A percentile compares a stretch with the other conserved stretches of the same genome.
Evolutionary conservation across 1,284 basidiomycete genomes (phyloP).

Genomic region (Porodaedalea pini): DNA sequence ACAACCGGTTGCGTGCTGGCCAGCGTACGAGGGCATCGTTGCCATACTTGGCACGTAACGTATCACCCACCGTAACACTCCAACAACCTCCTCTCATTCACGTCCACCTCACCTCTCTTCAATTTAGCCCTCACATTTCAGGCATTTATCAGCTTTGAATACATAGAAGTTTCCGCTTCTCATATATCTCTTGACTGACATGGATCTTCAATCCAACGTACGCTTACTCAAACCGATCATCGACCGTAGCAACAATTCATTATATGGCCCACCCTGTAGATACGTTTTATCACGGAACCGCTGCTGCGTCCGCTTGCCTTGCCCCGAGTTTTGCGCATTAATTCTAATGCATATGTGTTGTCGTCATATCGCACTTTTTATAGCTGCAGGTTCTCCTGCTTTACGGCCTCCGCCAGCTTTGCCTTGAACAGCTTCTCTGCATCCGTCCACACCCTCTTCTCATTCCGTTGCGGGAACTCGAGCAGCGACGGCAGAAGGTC

Average conservation of each 20-base stretch:
- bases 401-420: conserved; percentile 68
- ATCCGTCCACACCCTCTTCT: conserved; percentile 83
- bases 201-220: background rate
- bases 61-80: background rate
- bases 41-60: background rate
- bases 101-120: conserved; percentile 6
- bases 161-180: too few relatives aligned
- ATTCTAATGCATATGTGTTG: background rate
- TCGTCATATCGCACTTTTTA: background rate
- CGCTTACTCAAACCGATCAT: background rate
- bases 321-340: background rate
- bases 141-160: too few relatives aligned
- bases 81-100: background rate
- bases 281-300: background rate
- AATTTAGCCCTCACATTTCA: too few relatives aligned
- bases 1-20: background rate
- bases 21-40: background rate
- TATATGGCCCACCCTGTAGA: too few relatives aligned
- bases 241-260: conserved; percentile 5
- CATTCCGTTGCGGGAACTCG: conserved; percentile 66
- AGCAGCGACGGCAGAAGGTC: conserved; percentile 88
- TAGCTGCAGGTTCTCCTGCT: conserved; percentile 31
- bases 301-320: background rate
- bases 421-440: conserved; percentile 84
- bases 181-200: background rate